These are phyloP conservation scores for Pelargonium hybrid DNA, from an alignment of 441 rosid species.

Conservation along the genomic window DNA sequence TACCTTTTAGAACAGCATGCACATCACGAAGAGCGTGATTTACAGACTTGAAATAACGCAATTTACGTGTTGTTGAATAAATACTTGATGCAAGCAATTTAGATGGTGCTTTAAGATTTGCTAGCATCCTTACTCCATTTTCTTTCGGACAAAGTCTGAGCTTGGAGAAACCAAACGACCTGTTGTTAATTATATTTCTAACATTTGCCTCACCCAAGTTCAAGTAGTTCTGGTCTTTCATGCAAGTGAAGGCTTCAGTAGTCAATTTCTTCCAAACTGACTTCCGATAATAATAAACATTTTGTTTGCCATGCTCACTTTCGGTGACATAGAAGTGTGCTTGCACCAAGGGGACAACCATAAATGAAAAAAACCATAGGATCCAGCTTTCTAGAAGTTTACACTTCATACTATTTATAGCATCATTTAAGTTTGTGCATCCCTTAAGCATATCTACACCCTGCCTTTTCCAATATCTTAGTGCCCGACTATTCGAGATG, in stretches of 20 bases:
- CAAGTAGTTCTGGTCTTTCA: conserved; percentile 33
- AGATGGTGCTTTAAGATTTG: conserved; percentile 55
- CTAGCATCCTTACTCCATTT: conserved; percentile 57
- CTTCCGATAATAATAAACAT: conserved; percentile 54
- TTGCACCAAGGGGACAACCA: conserved; percentile 58
- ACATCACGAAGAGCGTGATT: conserved; percentile 52
- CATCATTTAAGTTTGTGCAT: conserved; percentile 17
- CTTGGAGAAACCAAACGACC: conserved; percentile 56
- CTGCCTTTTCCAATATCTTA: conserved; percentile 16
- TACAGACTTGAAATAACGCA: conserved; percentile 33
- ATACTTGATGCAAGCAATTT: conserved; percentile 22
- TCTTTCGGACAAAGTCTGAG: conserved; percentile 63
- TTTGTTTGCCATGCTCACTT: conserved; percentile 59
- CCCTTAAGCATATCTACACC: conserved; percentile 16
- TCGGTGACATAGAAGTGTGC: conserved; percentile 78
- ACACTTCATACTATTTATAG: conserved; percentile 25
- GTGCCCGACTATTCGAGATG: conserved; percentile 22
- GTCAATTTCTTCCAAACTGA: conserved; percentile 52
- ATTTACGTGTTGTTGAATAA: conserved; percentile 10
- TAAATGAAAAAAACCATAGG: conserved; percentile 59
- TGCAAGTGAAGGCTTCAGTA: conserved; percentile 27
- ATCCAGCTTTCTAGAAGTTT: conserved; percentile 55
- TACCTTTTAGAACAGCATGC: conserved; percentile 63
- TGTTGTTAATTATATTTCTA: conserved; percentile 27
- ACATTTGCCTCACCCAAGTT: conserved; percentile 37